A percentile compares a stretch with the other conserved stretches of the same genome.
phyloP scores from a whole-genome alignment of 2,329 filamentous ascomycete species.

The Monosporascus ibericus region DNA sequence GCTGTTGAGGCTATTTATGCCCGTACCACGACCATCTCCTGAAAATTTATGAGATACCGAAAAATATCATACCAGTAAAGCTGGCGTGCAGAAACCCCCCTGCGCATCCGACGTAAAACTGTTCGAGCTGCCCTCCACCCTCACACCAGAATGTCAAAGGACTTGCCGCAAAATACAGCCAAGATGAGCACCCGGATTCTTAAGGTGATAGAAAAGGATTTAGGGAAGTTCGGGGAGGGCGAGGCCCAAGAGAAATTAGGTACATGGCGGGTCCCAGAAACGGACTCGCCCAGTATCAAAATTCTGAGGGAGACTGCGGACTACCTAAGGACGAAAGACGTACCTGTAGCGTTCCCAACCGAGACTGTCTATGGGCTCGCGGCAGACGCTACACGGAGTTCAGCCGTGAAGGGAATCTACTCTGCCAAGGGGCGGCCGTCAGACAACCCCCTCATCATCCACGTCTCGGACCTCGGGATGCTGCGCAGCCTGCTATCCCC shows the following conservation, averaged over 20 bases:
- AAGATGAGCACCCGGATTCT: slow-evolving; percentile 17
- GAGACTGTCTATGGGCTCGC: slow-evolving; percentile 97
- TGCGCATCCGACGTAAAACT: slow-evolving; percentile 12
- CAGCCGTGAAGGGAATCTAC: slow-evolving; percentile 86
- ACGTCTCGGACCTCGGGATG: slow-evolving; percentile 77
- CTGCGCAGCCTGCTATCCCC: slow-evolving; percentile 54
- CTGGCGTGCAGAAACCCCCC: slow-evolving; percentile 19
- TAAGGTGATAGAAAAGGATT: slow-evolving; percentile 13
- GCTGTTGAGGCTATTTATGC: neutral
- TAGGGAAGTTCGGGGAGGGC: slow-evolving; percentile 21
- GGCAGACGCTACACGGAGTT: slow-evolving; percentile 85
- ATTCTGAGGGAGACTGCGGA: slow-evolving; percentile 58
- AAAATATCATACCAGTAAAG: slow-evolving; percentile 8
- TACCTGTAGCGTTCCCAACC: slow-evolving; percentile 90
- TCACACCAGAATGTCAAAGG: slow-evolving; percentile 25
- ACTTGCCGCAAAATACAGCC: slow-evolving; percentile 11
- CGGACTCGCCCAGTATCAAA: slow-evolving; percentile 14
- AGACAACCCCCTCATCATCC: slow-evolving; percentile 93
- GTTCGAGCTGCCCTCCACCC: slow-evolving; percentile 20
- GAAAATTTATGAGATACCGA: neutral
- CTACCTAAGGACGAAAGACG: slow-evolving; percentile 57
- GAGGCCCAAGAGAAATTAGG: slow-evolving; percentile 16
- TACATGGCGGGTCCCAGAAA: slow-evolving; percentile 21
- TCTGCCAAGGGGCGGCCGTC: slow-evolving; percentile 81
- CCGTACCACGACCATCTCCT: neutral